These are phyloP conservation scores for Liquidambar formosana DNA, from an alignment of 164 flowering plant genomes.

Conservation along the genomic window DNA sequence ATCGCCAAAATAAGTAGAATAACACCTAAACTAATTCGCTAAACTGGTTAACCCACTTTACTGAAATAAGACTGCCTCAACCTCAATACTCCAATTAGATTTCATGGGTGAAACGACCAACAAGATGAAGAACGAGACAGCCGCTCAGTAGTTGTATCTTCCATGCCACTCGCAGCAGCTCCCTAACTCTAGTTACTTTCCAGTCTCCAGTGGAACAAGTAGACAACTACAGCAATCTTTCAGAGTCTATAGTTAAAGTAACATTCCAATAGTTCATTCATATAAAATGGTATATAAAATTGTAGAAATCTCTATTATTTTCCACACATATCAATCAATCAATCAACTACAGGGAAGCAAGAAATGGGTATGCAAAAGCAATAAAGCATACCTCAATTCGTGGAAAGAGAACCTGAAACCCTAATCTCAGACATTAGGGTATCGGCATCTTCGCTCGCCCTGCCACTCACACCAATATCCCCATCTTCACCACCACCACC, in stretches of 20 bases:
- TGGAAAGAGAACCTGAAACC: constrained; percentile 17
- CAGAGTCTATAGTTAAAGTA: background rate
- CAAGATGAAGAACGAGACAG: background rate
- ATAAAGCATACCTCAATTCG: constrained; percentile 22
- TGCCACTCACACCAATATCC: constrained; percentile 8
- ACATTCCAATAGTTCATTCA: background rate
- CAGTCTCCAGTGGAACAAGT: background rate
- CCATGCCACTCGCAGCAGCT: background rate
- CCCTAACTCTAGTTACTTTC: background rate
- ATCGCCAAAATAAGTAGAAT: background rate
- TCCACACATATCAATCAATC: background rate
- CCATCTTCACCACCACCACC: constrained; percentile 21
- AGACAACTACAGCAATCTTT: background rate
- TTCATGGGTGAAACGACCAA: background rate
- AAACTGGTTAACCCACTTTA: too few species aligned
- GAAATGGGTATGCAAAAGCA: background rate
- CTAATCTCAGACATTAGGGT: constrained; percentile 36
- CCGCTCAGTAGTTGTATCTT: background rate
- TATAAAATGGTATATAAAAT: too few species aligned
- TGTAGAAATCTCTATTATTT: background rate
- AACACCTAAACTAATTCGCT: background rate
- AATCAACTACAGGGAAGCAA: background rate
- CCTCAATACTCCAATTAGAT: too few species aligned
- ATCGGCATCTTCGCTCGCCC: constrained; percentile 35
- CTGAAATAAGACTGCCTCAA: too few species aligned